Evolutionary conservation across 2,329 filamentous ascomycete genomes (phyloP).

Genomic region (Grosmannia penicillata): DNA sequence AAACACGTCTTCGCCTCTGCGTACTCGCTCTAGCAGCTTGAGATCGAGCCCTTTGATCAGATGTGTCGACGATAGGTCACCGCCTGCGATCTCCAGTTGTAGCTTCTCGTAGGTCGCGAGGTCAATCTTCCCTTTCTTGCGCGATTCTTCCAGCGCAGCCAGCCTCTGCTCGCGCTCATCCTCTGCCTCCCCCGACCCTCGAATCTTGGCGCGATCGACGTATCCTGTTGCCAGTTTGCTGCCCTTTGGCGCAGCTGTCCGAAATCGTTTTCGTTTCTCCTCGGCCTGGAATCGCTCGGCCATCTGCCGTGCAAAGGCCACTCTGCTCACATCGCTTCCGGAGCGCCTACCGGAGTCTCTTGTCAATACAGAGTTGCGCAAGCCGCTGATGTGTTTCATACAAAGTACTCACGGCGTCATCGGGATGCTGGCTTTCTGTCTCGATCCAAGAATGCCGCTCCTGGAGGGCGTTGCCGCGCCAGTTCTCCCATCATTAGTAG

Average conservation of each 20-base stretch:
- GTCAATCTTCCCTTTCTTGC: conserved; percentile 76
- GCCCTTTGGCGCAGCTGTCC: conserved; percentile 69
- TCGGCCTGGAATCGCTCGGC: conserved; percentile 50
- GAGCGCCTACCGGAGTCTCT: conserved; percentile 40
- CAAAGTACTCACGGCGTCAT: conserved; percentile 88
- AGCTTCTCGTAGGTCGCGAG: conserved; percentile 62
- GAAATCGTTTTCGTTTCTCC: conserved; percentile 56
- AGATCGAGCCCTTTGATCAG: conserved; percentile 86
- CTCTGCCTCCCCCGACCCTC: conserved; percentile 30
- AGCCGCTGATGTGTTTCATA: no score
- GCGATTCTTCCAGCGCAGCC: conserved; percentile 63
- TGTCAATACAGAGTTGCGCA: no score
- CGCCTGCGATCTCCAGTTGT: conserved; percentile 64
- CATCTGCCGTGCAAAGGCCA: conserved; percentile 73
- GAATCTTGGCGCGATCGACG: conserved; percentile 55
- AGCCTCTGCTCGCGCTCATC: conserved; percentile 49
- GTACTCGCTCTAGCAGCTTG: conserved; percentile 56
- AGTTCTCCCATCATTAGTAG: conserved; percentile 25
- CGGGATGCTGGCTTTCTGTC: conserved; percentile 66
- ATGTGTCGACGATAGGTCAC: conserved; percentile 67
- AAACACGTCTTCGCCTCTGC: conserved; percentile 53
- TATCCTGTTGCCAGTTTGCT: conserved; percentile 69
- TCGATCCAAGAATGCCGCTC: conserved; percentile 51
- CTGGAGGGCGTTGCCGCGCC: conserved; percentile 20
- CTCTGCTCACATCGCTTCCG: conserved; percentile 35